These are phyloP conservation scores for Thielaviopsis populi DNA, from an alignment of 2,329 filamentous ascomycete genomes.

Conservation along the genomic window DNA sequence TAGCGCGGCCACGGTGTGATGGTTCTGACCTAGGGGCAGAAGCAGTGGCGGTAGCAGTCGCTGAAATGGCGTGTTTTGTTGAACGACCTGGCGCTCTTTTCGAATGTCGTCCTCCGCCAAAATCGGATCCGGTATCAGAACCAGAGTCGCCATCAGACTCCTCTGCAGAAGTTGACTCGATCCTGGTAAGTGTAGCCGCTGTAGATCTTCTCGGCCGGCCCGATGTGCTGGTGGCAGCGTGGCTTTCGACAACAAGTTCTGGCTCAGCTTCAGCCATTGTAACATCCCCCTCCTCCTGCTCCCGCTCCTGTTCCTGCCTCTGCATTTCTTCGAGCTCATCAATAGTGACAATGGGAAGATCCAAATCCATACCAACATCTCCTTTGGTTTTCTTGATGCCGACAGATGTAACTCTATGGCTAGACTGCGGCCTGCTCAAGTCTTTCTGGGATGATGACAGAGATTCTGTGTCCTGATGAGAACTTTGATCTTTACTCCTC, in stretches of 20 bases:
- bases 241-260: not conserved
- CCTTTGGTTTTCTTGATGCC: not conserved
- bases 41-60: not conserved
- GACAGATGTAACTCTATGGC: not conserved
- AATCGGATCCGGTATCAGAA: not conserved
- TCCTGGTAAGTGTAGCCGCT: not conserved
- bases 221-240: not conserved
- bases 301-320: slow-evolving; percentile 16
- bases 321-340: not conserved
- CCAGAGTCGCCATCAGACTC: not conserved
- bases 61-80: not conserved
- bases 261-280: not conserved
- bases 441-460: not conserved
- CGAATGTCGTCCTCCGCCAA: not conserved
- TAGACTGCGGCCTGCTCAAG: not conserved
- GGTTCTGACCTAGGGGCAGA: not conserved
- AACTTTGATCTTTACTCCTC: not conserved
- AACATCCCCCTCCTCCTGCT: slow-evolving; percentile 6
- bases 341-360: slow-evolving; percentile 15
- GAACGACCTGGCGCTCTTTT: not conserved
- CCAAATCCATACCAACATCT: not conserved
- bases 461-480: not conserved
- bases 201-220: not conserved
- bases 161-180: not conserved
- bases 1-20: not conserved